Percentiles rank a stretch among this genome's conserved stretches.
Conservation (phyloP, 495 filamentous ascomycete genomes). For the Diplogelasinospora grovesii region DNA sequence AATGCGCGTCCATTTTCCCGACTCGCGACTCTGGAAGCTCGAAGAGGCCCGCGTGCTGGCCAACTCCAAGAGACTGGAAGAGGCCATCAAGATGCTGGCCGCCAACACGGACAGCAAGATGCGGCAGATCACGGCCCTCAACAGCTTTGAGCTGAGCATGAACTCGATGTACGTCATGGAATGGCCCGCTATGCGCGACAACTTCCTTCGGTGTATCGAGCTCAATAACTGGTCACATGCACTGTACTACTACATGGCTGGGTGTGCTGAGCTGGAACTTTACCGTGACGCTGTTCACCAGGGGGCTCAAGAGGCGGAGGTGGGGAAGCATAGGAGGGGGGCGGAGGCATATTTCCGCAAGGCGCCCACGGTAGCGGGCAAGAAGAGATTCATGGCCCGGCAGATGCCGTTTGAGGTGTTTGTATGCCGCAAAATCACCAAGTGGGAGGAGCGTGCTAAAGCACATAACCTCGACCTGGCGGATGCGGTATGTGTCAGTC, state of each 20-base stretch:
- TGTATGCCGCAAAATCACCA: conserved; percentile 73
- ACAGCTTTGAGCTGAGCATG: conserved; percentile 78
- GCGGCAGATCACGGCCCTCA: conserved; percentile 74
- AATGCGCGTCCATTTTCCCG: conserved; percentile 74
- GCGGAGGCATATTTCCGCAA: conserved; percentile 65
- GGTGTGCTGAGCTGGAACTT: conserved; percentile 64
- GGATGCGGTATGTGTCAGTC: conserved; percentile 79
- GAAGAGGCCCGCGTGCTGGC: conserved; percentile 81
- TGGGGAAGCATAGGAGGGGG: conserved; percentile 39
- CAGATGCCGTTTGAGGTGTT: conserved; percentile 90
- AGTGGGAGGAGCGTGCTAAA: conserved; percentile 80
- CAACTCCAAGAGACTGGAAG: conserved; percentile 58
- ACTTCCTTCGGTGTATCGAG: conserved; percentile 71
- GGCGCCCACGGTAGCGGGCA: conserved; percentile 70
- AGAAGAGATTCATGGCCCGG: conserved; percentile 82
- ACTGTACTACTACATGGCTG: conserved; percentile 87
- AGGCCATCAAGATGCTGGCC: conserved; percentile 58
- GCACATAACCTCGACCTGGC: conserved; percentile 61
- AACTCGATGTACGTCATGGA: conserved; percentile 71
- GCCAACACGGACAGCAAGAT: conserved; percentile 60
- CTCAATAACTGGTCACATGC: conserved; percentile 89
- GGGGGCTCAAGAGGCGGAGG: conserved; percentile 37
- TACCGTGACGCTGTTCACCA: conserved; percentile 57
- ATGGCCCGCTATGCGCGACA: conserved; percentile 62
- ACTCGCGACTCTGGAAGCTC: conserved; percentile 78